Percentiles rank a stretch among this genome's conserved stretches.
Evolutionary conservation across 1,284 basidiomycete genomes (phyloP).

Genomic region (Tremellales sp.): DNA sequence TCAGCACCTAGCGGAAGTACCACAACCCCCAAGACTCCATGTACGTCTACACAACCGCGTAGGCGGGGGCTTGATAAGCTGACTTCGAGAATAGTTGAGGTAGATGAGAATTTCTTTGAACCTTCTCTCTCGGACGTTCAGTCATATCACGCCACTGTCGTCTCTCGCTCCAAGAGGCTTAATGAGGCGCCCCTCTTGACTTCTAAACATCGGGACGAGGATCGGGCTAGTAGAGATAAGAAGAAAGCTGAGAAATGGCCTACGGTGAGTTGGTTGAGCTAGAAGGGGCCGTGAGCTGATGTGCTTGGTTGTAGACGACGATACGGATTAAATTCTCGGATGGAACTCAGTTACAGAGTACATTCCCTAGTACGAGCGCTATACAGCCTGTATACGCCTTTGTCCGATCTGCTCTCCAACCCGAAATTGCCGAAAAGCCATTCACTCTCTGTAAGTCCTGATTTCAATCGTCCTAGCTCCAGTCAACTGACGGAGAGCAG

Average conservation of each 20-base stretch:
- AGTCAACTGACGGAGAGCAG: slow-evolving; percentile 8
- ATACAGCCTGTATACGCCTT: slow-evolving; percentile 48
- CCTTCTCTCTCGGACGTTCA: slow-evolving; percentile 40
- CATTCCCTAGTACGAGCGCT: slow-evolving; percentile 38
- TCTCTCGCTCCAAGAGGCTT: slow-evolving; percentile 28
- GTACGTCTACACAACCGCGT: neutral
- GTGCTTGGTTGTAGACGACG: slow-evolving; percentile 28
- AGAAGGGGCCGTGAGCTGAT: neutral
- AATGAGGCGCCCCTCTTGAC: slow-evolving; percentile 44
- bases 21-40: neutral
- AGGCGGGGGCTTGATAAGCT: neutral
- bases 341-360: slow-evolving; percentile 43
- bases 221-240: slow-evolving; percentile 28
- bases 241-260: slow-evolving; percentile 44
- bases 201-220: slow-evolving; percentile 38
- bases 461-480: neutral
- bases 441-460: slow-evolving; percentile 45
- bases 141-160: slow-evolving; percentile 31
- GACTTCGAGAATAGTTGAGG: slow-evolving; percentile 11
- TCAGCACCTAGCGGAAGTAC: neutral
- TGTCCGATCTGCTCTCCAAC: slow-evolving; percentile 34
- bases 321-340: slow-evolving; percentile 46
- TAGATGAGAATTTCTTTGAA: slow-evolving; percentile 40
- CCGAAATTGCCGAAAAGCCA: slow-evolving; percentile 19
- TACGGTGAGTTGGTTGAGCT: slow-evolving; percentile 21